Base-by-base conservation (phyloP, 129 eudicot genomes). In the Lactuca saligna region DNA sequence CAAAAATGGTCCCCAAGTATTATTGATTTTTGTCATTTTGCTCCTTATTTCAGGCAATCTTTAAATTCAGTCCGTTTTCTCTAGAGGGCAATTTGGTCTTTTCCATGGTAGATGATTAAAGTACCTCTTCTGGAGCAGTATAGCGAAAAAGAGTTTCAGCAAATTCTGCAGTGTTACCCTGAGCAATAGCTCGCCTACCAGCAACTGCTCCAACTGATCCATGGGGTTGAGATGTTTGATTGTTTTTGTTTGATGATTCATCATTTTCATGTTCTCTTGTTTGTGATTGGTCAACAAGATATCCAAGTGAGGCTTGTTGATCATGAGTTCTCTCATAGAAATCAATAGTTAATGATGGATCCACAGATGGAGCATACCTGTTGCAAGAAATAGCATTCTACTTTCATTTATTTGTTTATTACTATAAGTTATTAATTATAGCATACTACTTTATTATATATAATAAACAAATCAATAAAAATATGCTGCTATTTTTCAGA, bases 91-190 rank as follows among this genome's bases (percentile, higher is more conserved):
- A 8, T 8, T 9, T 42, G 49, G 49, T 42, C 49, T 42, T 42
- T 14, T 25, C 17, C 33, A n/a, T n/a, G n/a, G n/a, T n/a, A n/a
- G n/a, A n/a, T n/a, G n/a, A n/a, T n/a, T n/a, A n/a, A n/a, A 73
- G 16, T 82, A 87, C 99, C 97, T 93, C 99, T 78, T 89, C 97
- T 34, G 98, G 98, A 31, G 99, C 86, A 57, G 97, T 82, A 83
- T 93, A 93, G 48, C 92, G 90, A 65, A 85, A 93, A 65, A 93
- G 74, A 61, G 92, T 83, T 39, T 89, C 95, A 29, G 91, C 85
- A 17, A 93, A 79, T 69, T 93, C 92, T 20, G 90, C 78, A 62
- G 87, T 80, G 58, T 78, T 87, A 59, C 92, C 90, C 83, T 89
- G 95, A 14, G 97, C 97, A 70, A 93, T 93, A 64, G 97, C 99